Percentiles rank a stretch among this genome's conserved stretches.
Evolutionary conservation across 352 stramenopile species (phyloP).

Genomic region (Phytophthora sansomeana): DNA sequence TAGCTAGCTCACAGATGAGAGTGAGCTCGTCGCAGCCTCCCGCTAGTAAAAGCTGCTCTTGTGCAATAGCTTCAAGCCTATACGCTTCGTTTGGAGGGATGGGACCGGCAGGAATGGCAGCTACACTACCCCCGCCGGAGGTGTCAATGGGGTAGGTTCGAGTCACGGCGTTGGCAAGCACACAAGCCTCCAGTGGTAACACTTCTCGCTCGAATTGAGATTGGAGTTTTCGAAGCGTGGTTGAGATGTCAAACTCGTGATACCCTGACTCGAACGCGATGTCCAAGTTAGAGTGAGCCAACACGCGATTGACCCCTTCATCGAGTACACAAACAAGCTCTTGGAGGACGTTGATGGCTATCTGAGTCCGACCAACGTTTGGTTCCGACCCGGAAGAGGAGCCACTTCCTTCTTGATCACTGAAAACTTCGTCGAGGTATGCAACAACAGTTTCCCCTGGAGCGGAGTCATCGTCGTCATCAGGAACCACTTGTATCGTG

Average conservation of each 20-base stretch:
- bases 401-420: constrained; percentile 1
- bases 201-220: constrained; percentile 23
- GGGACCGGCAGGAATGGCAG: constrained; percentile 23
- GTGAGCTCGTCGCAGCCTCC: constrained; percentile 40
- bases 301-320: constrained; percentile 29
- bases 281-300: background rate
- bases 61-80: constrained; percentile 41
- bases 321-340: constrained; percentile 37
- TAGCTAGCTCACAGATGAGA: constrained; percentile 47
- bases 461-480: constrained; percentile 12
- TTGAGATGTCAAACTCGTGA: background rate
- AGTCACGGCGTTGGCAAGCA: constrained; percentile 37
- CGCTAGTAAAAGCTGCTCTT: constrained; percentile 36
- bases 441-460: constrained; percentile 26
- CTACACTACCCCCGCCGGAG: constrained; percentile 5
- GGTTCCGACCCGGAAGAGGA: constrained; percentile 1
- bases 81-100: constrained; percentile 48
- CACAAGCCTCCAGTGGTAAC: constrained; percentile 37
- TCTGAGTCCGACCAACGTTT: constrained; percentile 9
- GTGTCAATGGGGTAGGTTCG: constrained; percentile 44
- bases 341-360: constrained; percentile 55
- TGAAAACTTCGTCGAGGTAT: constrained; percentile 21
- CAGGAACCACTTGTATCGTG: constrained; percentile 16
- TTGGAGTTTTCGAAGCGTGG: constrained; percentile 24
- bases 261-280: background rate